Conservation (phyloP, 2,329 filamentous ascomycete species). For the Didymella glomerata region DNA sequence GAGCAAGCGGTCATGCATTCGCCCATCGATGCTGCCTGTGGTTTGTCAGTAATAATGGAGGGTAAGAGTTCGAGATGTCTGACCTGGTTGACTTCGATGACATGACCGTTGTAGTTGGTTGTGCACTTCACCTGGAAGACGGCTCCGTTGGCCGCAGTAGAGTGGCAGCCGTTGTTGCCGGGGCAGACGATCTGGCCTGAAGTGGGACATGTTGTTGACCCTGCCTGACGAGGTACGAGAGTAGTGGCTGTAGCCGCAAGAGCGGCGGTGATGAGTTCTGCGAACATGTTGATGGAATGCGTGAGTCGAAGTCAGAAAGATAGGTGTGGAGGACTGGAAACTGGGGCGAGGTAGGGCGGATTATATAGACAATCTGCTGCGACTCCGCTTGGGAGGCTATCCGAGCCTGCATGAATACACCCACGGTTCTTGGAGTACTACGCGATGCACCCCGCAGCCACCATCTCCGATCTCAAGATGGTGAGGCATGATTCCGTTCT, state of each 20-base stretch:
- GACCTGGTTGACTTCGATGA: constrained; percentile 17
- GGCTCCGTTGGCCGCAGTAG: constrained; percentile 20
- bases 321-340: neutral
- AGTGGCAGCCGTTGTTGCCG: constrained; percentile 19
- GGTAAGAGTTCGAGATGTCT: too few relatives aligned
- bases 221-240: constrained; percentile 1
- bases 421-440: neutral
- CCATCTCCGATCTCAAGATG: neutral
- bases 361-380: neutral
- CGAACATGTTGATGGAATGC: constrained; percentile 1
- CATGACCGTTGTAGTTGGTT: constrained; percentile 20
- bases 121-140: constrained; percentile 21
- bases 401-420: neutral
- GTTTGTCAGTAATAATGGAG: neutral
- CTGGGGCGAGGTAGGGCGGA: neutral
- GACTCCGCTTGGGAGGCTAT: neutral
- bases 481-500: neutral
- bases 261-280: constrained; percentile 9
- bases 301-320: neutral
- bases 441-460: neutral
- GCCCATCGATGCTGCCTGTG: constrained; percentile 15
- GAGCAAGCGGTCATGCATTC: constrained; percentile 27
- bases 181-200: constrained; percentile 13
- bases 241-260: constrained; percentile 3
- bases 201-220: neutral